These are phyloP conservation scores for Xylaria sp. DNA, from an alignment of 2,329 filamentous ascomycete genomes.

Conservation along the genomic window DNA sequence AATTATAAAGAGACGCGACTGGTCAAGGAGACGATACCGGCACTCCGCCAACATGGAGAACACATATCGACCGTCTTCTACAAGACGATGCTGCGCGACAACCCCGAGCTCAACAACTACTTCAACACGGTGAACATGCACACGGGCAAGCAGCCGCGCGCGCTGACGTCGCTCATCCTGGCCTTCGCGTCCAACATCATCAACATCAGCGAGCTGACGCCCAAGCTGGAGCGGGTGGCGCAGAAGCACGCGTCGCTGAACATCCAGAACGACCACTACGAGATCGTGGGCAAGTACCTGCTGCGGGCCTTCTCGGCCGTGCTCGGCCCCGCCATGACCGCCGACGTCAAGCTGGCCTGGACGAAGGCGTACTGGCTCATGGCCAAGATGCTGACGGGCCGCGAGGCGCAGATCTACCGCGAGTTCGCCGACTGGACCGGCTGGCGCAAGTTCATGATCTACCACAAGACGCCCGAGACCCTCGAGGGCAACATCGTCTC, in stretches of 20 bases:
- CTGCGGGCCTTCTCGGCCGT: conserved; percentile 68
- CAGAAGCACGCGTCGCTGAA: conserved; percentile 75
- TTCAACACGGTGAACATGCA: conserved; percentile 71
- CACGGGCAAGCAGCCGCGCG: conserved; percentile 63
- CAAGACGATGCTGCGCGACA: conserved; percentile 64
- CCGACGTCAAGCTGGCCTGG: conserved; percentile 69
- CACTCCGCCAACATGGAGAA: conserved; percentile 67
- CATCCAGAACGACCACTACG: conserved; percentile 70
- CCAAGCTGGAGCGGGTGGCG: conserved; percentile 60
- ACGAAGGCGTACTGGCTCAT: conserved; percentile 72
- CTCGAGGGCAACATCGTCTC: conserved; percentile 64
- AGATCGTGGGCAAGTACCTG: conserved; percentile 70
- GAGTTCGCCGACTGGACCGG: conserved; percentile 64
- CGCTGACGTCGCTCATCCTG: conserved; percentile 66
- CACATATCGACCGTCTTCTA: conserved; percentile 75
- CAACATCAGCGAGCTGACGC: conserved; percentile 57
- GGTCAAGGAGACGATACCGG: conserved; percentile 72
- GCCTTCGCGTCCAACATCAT: conserved; percentile 74
- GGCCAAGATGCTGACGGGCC: conserved; percentile 70
- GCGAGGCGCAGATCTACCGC: conserved; percentile 66
- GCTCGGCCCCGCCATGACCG: conserved; percentile 67
- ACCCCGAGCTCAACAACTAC: conserved; percentile 68
- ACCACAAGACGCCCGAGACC: conserved; percentile 65
- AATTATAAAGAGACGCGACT: conserved; percentile 61
- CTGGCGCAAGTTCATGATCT: conserved; percentile 70